Conservation (phyloP, 768 basidiomycete genomes). For the Tricholomella constricta region DNA sequence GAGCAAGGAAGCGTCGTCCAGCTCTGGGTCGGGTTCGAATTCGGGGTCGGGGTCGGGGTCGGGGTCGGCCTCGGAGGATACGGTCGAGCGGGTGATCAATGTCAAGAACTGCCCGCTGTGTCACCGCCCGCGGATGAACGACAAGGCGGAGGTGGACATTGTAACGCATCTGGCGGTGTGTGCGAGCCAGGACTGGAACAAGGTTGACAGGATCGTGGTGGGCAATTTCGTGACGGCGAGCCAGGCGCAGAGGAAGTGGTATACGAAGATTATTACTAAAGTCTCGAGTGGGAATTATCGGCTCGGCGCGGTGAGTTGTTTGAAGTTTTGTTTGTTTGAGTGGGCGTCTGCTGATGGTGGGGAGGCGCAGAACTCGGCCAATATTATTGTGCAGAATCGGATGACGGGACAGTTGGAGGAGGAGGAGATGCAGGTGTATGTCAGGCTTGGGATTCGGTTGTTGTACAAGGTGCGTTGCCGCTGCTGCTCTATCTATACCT, state of each 20-base stretch:
- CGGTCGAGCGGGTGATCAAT: slow-evolving; percentile 88
- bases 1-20: slow-evolving; percentile 15
- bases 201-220: slow-evolving; percentile 87
- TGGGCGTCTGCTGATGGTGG: slow-evolving; percentile 2
- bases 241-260: slow-evolving; percentile 97
- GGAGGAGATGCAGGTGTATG: slow-evolving; percentile 97
- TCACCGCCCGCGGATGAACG: slow-evolving; percentile 81
- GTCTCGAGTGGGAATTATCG: slow-evolving; percentile 85
- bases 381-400: slow-evolving; percentile 97
- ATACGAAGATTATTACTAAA: slow-evolving; percentile 86
- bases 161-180: slow-evolving; percentile 97
- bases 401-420: slow-evolving; percentile 90
- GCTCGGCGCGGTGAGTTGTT: slow-evolving; percentile 77
- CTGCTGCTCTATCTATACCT: too few relatives aligned
- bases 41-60: too few relatives aligned
- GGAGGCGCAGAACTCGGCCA: slow-evolving; percentile 80
- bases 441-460: slow-evolving; percentile 88
- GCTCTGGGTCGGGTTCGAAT: slow-evolving; percentile 7
- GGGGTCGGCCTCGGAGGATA: slow-evolving; percentile 24
- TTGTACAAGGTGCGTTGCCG: slow-evolving; percentile 69
- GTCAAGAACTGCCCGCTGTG: slow-evolving; percentile 94
- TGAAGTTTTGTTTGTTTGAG: slow-evolving; percentile 7
- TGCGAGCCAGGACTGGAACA: slow-evolving; percentile 89
- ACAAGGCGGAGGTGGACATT: slow-evolving; percentile 91
- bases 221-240: slow-evolving; percentile 92